phyloP scores from a whole-genome alignment of 495 filamentous ascomycete species.

The Chaetomium fimeti region DNA sequence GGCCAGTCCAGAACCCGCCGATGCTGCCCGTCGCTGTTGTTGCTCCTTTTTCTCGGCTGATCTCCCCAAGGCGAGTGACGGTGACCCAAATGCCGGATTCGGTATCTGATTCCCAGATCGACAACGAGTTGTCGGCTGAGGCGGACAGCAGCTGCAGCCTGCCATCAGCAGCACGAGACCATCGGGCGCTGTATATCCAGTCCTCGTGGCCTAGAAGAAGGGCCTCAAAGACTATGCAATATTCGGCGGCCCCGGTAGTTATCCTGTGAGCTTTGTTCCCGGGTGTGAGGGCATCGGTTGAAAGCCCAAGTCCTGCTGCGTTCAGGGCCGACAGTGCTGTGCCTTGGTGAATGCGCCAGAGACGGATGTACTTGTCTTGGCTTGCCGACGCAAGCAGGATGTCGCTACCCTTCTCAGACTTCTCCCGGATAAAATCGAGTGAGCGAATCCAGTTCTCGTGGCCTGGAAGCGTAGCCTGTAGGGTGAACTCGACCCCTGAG shows the following conservation, averaged over 20 bases:
- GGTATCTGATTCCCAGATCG: constrained; percentile 84
- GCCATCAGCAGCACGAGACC: constrained; percentile 55
- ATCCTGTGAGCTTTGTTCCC: constrained; percentile 84
- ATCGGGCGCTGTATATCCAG: constrained; percentile 88
- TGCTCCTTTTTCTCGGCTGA: constrained; percentile 88
- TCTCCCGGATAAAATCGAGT: constrained; percentile 71
- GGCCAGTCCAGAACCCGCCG: constrained; percentile 92
- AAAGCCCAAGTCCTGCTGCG: constrained; percentile 44
- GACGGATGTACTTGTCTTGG: constrained; percentile 94
- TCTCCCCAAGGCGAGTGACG: constrained; percentile 79
- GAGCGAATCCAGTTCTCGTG: constrained; percentile 96
- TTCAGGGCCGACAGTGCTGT: constrained; percentile 55
- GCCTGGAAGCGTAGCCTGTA: constrained; percentile 75
- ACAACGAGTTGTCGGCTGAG: constrained; percentile 91
- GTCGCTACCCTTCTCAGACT: constrained; percentile 53
- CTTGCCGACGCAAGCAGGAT: constrained; percentile 87
- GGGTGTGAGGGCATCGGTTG: constrained; percentile 53
- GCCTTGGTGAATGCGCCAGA: constrained; percentile 82
- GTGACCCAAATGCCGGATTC: constrained; percentile 88
- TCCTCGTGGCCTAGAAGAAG: constrained; percentile 95
- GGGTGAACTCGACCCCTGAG: constrained; percentile 54
- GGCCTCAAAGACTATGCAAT: constrained; percentile 89
- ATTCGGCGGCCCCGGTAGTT: constrained; percentile 52
- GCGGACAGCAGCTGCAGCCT: constrained; percentile 77
- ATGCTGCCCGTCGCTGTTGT: constrained; percentile 94